phyloP scores from a whole-genome alignment of 257 asterid genomes.

The Apocynum venetum region DNA sequence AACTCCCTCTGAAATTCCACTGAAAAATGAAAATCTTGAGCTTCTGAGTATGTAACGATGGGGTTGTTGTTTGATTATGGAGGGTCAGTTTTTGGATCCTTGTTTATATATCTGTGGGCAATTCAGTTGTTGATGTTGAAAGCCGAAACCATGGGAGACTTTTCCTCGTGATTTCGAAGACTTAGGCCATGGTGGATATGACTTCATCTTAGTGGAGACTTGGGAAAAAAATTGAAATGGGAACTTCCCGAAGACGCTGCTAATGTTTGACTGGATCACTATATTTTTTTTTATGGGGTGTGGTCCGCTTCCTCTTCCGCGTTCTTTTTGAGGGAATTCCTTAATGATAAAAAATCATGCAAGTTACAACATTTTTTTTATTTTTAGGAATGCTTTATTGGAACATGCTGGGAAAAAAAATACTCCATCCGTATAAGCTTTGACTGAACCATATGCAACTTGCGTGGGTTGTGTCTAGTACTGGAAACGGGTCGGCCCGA shows the following conservation, averaged over 20 bases:
- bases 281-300: background rate
- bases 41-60: background rate
- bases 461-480: no score
- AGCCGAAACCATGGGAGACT: background rate
- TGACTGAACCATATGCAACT: no score
- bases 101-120: background rate
- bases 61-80: background rate
- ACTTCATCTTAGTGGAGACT: background rate
- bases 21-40: no score
- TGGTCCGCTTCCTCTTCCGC: background rate
- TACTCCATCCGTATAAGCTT: no score
- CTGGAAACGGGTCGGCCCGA: no score
- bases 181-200: background rate
- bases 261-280: background rate
- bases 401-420: no score
- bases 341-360: no score
- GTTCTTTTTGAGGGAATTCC: background rate
- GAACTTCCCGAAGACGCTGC: constrained; percentile 10
- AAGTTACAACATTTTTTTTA: no score
- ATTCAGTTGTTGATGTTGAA: background rate
- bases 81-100: background rate
- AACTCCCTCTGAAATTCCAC: no score
- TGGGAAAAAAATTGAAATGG: background rate
- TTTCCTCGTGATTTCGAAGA: background rate
- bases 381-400: no score